A percentile compares a stretch with the other conserved stretches of the same genome.
These are phyloP conservation scores for Pontederia crassipes DNA, from an alignment of 176 grass and related monocot genomes.

Conservation along the genomic window DNA sequence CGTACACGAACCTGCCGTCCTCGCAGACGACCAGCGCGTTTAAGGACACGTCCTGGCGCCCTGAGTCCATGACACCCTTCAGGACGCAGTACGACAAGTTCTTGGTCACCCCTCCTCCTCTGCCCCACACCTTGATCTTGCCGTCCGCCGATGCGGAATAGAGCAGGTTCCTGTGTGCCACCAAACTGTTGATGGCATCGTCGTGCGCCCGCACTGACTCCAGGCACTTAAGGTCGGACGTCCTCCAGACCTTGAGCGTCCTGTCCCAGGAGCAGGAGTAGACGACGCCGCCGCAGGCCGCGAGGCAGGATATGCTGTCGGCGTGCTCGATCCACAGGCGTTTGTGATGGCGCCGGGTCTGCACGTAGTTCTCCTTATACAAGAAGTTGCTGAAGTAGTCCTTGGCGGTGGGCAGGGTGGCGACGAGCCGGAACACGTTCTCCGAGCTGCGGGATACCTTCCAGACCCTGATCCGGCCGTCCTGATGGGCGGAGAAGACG, in stretches of 20 bases:
- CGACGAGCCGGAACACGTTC: conserved; percentile 69
- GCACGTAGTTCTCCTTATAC: conserved; percentile 67
- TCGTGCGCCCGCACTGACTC: conserved; percentile 92
- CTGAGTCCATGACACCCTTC: conserved; percentile 28
- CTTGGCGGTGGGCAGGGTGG: conserved; percentile 62
- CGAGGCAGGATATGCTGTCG: conserved; percentile 96
- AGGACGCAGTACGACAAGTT: conserved; percentile 3
- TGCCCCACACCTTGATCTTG: conserved; percentile 70
- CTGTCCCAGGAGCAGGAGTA: conserved; percentile 84
- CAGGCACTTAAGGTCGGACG: conserved; percentile 69
- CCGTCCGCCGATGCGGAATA: conserved; percentile 79
- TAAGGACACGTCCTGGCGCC: conserved; percentile 50
- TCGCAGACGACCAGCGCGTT: conserved; percentile 41
- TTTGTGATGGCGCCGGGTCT: conserved; percentile 35
- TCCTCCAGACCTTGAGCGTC: conserved; percentile 84
- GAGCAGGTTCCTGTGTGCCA: conserved; percentile 27
- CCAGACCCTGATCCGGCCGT: conserved; percentile 81
- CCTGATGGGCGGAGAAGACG: conserved; percentile 89
- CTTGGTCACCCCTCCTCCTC: conserved; percentile 36
- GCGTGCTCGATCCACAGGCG: conserved; percentile 93
- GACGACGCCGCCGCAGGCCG: conserved; percentile 49
- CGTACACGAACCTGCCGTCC: conserved; percentile 36
- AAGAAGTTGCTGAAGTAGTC: conserved; percentile 61
- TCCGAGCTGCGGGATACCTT: conserved; percentile 51
- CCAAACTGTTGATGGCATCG: conserved; percentile 70